Evolutionary conservation across 345 rosid species (phyloP), one percentile per base, ranked within the genome.

Genomic region (Lepidium sativum): DNA sequence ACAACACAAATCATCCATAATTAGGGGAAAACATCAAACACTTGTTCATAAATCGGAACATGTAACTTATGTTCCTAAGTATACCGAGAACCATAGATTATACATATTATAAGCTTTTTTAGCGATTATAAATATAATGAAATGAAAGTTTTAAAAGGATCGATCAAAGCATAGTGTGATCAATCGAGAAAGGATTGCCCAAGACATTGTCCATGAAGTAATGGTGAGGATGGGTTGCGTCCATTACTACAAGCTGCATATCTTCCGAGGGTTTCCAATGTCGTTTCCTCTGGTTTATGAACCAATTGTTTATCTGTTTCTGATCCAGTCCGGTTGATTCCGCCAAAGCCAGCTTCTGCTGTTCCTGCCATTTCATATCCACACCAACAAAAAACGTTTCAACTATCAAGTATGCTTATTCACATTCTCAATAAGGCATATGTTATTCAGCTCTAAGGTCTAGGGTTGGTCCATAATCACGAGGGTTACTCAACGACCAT

Each of bases 221-320:
- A 55, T 73, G 77, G 47, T 85, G 94, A n/a, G 89, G 89, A 63
- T 83, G 86, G 1, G 87, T 56, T 3, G 87, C 87, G 62, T 91
- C 98, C 94, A 91, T 88, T 60, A 87, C 94, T 60, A 88, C 89
- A 43, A 86, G 83, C 71, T 88, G 97, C 98, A 91, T 88, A 40
- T 95, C 98, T 70, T 95, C 99, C 0, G 94, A 79, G 0, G 99
- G 99, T 72, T 88, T 95, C 99, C 99, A 95, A 73, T 91, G 99
- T n/a, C 99, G 75, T 69, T 91, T 95, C 79, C 97, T 86, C 68
- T 95, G 99, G 69, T 95, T 95, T 55, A 95, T 95, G 80, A 95
- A 95, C 99, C 99, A 95, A 75, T 95, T 95, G 83, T 91, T 95
- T 60, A 91, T 95, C 64, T 94, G 99, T 81, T 94, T 94, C 82